These are phyloP conservation scores for Reutealis trisperma DNA, from an alignment of 345 rosid species.

Conservation along the genomic window DNA sequence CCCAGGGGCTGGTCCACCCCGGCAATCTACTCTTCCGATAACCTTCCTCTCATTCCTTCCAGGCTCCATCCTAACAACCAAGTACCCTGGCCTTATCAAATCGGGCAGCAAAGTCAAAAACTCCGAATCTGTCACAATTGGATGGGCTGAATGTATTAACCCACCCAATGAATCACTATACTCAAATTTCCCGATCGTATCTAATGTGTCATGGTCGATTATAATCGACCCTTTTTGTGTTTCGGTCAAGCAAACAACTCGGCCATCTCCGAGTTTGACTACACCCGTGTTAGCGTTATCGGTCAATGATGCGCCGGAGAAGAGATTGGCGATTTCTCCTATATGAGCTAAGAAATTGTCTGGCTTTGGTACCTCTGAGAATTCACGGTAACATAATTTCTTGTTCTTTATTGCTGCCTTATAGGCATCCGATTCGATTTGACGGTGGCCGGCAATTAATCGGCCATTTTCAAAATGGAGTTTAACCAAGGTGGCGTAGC, in stretches of 20 bases:
- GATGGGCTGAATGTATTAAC: slow-evolving; percentile 87
- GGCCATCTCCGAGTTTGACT: slow-evolving; percentile 77
- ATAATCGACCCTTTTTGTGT: slow-evolving; percentile 86
- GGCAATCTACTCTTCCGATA: slow-evolving; percentile 73
- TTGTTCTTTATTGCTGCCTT: slow-evolving; percentile 75
- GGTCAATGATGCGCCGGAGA: slow-evolving; percentile 85
- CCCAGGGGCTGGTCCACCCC: slow-evolving; percentile 83
- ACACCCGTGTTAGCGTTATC: slow-evolving; percentile 96
- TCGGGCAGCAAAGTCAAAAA: slow-evolving; percentile 84
- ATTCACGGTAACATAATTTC: slow-evolving; percentile 79
- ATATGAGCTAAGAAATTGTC: slow-evolving; percentile 65
- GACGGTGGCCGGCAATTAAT: slow-evolving; percentile 72
- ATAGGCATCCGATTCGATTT: slow-evolving; percentile 81
- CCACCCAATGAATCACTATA: slow-evolving; percentile 74
- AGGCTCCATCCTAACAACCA: slow-evolving; percentile 76
- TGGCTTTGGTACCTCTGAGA: slow-evolving; percentile 76
- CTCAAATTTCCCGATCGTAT: slow-evolving; percentile 69
- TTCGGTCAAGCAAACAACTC: slow-evolving; percentile 89
- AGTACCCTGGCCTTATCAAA: slow-evolving; percentile 70
- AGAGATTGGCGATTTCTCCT: slow-evolving; percentile 64
- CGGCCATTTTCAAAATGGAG: slow-evolving; percentile 71
- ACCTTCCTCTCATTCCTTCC: slow-evolving; percentile 82
- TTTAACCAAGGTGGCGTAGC: slow-evolving; percentile 76
- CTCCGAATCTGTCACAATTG: slow-evolving; percentile 73
- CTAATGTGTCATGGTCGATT: slow-evolving; percentile 63